These are phyloP conservation scores for Anisodus tanguticus DNA, from an alignment of 257 asterid genomes.

Conservation along the genomic window DNA sequence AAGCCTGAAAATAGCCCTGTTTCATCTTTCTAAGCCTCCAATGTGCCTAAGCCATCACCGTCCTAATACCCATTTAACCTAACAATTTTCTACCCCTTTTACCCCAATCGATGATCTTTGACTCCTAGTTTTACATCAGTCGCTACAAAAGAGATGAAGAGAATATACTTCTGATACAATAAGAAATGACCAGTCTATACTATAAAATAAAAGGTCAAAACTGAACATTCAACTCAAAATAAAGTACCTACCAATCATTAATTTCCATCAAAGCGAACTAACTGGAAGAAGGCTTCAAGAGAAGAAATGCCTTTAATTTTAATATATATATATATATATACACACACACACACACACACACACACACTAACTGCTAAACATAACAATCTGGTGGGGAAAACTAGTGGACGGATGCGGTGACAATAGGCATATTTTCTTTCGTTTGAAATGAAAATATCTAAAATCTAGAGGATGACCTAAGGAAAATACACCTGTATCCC, in stretches of 20 bases:
- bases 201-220: background rate
- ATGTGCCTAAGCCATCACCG: background rate
- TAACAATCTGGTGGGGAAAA: background rate
- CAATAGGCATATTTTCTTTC: slow-evolving; percentile 1
- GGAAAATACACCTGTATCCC: background rate
- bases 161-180: background rate
- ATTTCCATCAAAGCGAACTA: background rate
- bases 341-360: too few species aligned
- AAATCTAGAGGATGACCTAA: background rate
- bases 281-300: background rate
- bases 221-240: slow-evolving; percentile 9
- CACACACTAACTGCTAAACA: background rate
- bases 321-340: background rate
- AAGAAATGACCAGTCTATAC: background rate
- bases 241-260: slow-evolving; percentile 18
- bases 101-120: slow-evolving; percentile 4
- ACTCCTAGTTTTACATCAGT: slow-evolving; percentile 19
- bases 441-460: background rate
- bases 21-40: slow-evolving; percentile 18
- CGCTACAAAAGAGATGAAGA: background rate
- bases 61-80: slow-evolving; percentile 19
- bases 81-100: background rate
- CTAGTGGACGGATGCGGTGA: background rate
- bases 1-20: background rate
- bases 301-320: slow-evolving; percentile 8